These are phyloP conservation scores for Hawksworthiomyces lignivorus DNA, from an alignment of 2,329 filamentous ascomycete genomes.

Conservation along the genomic window DNA sequence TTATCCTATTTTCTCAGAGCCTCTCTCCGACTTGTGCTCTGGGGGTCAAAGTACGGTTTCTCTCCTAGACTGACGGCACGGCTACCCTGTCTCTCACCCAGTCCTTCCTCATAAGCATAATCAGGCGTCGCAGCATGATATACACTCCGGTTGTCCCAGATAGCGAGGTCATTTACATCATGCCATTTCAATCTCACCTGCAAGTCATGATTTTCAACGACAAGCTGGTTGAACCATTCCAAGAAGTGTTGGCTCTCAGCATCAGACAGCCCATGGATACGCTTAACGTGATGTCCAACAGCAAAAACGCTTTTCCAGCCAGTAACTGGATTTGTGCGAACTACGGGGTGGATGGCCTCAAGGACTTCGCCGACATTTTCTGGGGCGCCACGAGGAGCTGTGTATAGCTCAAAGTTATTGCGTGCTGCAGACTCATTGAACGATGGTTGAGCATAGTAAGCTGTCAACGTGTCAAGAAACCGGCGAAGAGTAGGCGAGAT, in stretches of 20 bases:
- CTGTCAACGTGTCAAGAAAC: constrained; percentile 53
- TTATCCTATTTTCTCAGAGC: too few relatives aligned
- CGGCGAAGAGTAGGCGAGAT: constrained; percentile 39
- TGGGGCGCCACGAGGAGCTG: constrained; percentile 38
- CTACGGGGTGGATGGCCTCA: constrained; percentile 44
- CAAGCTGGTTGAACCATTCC: constrained; percentile 41
- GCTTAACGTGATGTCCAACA: constrained; percentile 40
- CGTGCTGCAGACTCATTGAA: constrained; percentile 41
- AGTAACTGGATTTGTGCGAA: constrained; percentile 51
- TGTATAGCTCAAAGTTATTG: constrained; percentile 39
- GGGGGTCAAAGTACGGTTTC: constrained; percentile 43
- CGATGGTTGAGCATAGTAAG: constrained; percentile 41
- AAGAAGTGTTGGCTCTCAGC: constrained; percentile 41
- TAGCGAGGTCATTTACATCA: constrained; percentile 40
- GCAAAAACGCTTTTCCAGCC: constrained; percentile 51
- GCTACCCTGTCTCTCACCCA: constrained; percentile 40
- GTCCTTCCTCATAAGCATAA: constrained; percentile 33
- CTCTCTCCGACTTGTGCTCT: constrained; percentile 25
- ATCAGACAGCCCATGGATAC: constrained; percentile 42
- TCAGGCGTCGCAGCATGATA: constrained; percentile 49
- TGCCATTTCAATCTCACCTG: constrained; percentile 42
- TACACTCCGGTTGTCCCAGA: constrained; percentile 50
- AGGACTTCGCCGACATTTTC: constrained; percentile 41
- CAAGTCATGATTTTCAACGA: constrained; percentile 48
- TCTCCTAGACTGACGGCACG: constrained; percentile 47